Conservation (phyloP, 2,329 filamentous ascomycete species). For the Alternaria postmessia region DNA sequence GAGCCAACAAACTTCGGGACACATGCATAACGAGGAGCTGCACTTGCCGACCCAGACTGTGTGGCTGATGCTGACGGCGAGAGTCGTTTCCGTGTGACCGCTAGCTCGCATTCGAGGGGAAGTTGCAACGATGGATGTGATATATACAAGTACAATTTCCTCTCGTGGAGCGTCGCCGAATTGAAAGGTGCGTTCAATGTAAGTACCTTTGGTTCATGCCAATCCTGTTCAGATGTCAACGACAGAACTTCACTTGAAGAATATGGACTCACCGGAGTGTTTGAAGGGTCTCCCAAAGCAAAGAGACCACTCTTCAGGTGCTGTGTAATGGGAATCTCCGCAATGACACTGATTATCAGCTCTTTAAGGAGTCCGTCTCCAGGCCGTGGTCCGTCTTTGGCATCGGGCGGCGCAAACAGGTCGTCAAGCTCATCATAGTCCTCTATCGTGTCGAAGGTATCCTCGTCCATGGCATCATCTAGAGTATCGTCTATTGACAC, state of each 20-base stretch:
- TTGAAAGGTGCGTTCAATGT: constrained; percentile 47
- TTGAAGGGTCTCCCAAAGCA: constrained; percentile 29
- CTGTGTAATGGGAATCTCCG: constrained; percentile 43
- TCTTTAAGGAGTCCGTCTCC: constrained; percentile 51
- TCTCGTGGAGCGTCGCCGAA: constrained; percentile 47
- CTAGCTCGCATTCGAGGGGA: constrained; percentile 49
- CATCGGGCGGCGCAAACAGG: constrained; percentile 45
- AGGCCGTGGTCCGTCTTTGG: constrained; percentile 39
- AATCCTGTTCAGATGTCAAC: constrained; percentile 8
- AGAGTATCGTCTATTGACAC: constrained; percentile 50
- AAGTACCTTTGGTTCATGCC: constrained; percentile 37
- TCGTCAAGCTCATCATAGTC: constrained; percentile 52
- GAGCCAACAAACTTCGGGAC: constrained; percentile 43
- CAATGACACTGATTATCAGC: constrained; percentile 47
- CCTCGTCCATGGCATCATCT: constrained; percentile 50
- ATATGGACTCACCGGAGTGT: constrained; percentile 26
- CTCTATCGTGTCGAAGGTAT: constrained; percentile 50
- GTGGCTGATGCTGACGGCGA: constrained; percentile 40
- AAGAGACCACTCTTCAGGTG: constrained; percentile 41
- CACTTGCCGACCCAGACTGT: constrained; percentile 30
- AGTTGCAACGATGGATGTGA: constrained; percentile 42
- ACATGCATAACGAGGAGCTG: constrained; percentile 44
- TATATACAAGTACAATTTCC: constrained; percentile 51
- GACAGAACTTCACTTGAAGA: background rate
- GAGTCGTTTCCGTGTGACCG: constrained; percentile 47